These are phyloP conservation scores for Passiflora organensis DNA, from an alignment of 345 rosid genomes.

Conservation along the genomic window DNA sequence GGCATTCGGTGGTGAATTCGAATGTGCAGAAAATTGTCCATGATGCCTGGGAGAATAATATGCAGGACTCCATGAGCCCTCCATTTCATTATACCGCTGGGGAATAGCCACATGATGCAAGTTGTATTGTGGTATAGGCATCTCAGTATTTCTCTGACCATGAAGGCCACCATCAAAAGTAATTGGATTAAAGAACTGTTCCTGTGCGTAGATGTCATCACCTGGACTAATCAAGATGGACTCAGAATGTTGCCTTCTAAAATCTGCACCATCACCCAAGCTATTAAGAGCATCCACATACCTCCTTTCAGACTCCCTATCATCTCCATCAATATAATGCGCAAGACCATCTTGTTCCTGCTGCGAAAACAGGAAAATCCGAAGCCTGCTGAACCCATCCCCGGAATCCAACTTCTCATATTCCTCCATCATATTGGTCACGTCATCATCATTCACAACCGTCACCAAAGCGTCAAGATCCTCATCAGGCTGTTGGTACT, in stretches of 20 bases:
- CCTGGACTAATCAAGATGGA: constrained; percentile 32
- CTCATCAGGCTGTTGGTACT: constrained; percentile 97
- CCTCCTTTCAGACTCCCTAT: constrained; percentile 80
- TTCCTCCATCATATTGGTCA: constrained; percentile 95
- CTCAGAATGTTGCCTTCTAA: constrained; percentile 56
- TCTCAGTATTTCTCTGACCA: constrained; percentile 53
- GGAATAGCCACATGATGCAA: constrained; percentile 50
- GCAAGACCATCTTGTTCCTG: constrained; percentile 58
- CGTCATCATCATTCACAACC: constrained; percentile 91
- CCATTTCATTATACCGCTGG: constrained; percentile 69
- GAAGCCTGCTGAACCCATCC: constrained; percentile 88
- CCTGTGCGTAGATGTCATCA: constrained; percentile 41
- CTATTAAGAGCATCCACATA: constrained; percentile 93
- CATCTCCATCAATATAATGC: constrained; percentile 72
- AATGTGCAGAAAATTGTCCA: constrained; percentile 57
- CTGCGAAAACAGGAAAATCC: constrained; percentile 80
- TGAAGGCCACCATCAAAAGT: constrained; percentile 53
- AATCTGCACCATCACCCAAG: constrained; percentile 63
- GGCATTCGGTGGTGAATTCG: constrained; percentile 75
- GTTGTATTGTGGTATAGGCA: constrained; percentile 48
- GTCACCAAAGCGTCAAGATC: constrained; percentile 99
- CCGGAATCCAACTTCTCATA: constrained; percentile 86
- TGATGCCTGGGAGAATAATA: constrained; percentile 83
- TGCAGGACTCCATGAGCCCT: constrained; percentile 69
- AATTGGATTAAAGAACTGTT: constrained; percentile 40